Percentiles rank a stretch among this genome's conserved stretches.
These are phyloP conservation scores for Debaryomyces subglobosus DNA, from an alignment of 1,139 yeast genomes.

Conservation along the genomic window DNA sequence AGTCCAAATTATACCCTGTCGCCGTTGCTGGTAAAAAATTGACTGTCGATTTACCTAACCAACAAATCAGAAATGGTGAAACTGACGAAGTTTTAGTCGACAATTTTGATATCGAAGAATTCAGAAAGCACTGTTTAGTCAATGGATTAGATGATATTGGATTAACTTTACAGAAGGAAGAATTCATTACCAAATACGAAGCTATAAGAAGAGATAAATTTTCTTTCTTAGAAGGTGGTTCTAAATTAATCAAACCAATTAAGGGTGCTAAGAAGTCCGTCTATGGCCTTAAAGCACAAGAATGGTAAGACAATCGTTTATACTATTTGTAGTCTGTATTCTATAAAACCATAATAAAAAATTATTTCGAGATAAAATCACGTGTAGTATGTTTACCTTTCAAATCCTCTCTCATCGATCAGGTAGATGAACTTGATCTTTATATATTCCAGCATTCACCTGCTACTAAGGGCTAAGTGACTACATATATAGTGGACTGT, in stretches of 20 bases:
- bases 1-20: constrained; percentile 71
- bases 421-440: neutral
- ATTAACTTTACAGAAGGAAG: constrained; percentile 88
- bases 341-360: neutral
- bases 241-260: constrained; percentile 65
- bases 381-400: constrained; percentile 7
- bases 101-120: constrained; percentile 82
- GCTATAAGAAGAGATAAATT: constrained; percentile 71
- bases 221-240: constrained; percentile 90
- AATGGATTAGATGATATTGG: constrained; percentile 98
- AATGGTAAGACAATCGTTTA: constrained; percentile 53
- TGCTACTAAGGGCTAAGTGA: neutral
- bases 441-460: neutral
- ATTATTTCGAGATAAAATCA: neutral
- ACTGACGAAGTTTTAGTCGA: constrained; percentile 75
- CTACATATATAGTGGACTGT: neutral
- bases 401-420: constrained; percentile 6
- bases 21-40: constrained; percentile 74
- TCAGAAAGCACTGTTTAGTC: constrained; percentile 91
- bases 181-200: constrained; percentile 73
- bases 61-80: constrained; percentile 69
- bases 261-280: constrained; percentile 70
- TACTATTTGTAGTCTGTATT: neutral
- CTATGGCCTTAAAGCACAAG: constrained; percentile 74
- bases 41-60: constrained; percentile 83